Evolutionary conservation across 2,329 filamentous ascomycete genomes (phyloP).

Genomic region (Colletotrichum sp.): DNA sequence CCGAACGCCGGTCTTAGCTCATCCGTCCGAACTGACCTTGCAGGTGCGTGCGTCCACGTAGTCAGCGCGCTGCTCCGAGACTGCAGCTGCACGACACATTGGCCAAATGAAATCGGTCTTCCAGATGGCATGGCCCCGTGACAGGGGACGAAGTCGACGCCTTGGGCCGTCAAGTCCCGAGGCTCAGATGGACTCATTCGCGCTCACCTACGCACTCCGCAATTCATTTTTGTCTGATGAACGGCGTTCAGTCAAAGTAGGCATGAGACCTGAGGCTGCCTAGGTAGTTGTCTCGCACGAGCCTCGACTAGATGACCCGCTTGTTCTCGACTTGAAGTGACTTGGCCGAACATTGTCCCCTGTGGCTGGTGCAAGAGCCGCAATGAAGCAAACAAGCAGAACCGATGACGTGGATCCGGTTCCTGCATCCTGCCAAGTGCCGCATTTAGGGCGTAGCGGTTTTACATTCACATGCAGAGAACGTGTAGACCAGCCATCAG

Average conservation of each 20-base stretch:
- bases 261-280: background rate
- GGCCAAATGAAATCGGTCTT: background rate
- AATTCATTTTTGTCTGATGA: background rate
- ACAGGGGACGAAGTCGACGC: background rate
- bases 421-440: background rate
- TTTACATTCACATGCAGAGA: background rate
- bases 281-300: background rate
- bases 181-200: background rate
- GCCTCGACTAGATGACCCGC: background rate
- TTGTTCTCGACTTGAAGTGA: background rate
- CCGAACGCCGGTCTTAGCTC: conserved; percentile 12
- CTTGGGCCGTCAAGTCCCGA: background rate
- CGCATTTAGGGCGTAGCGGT: background rate
- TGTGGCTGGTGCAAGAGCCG: background rate
- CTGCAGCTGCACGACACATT: conserved; percentile 7
- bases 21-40: background rate
- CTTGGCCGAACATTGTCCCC: background rate
- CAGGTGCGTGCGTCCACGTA: background rate
- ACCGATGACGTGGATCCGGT: conserved; percentile 4
- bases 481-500: background rate
- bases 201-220: background rate
- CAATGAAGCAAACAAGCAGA: background rate
- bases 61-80: conserved; percentile 7
- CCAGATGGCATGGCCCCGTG: background rate
- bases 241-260: background rate